Base-by-base conservation (phyloP, 345 rosid genomes). In the Triadica sebifera region DNA sequence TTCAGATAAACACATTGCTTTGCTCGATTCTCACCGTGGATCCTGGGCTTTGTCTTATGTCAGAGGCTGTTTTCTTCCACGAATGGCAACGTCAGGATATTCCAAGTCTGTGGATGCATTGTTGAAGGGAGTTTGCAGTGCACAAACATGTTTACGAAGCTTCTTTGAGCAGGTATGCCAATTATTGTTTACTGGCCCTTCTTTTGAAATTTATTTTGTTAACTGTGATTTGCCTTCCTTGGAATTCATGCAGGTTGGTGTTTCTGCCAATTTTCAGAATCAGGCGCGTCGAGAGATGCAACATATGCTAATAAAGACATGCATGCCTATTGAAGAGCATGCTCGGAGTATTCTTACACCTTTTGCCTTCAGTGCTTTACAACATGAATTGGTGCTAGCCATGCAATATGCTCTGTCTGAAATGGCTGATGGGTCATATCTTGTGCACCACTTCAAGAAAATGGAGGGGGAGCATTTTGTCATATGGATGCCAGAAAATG, bases 251-350 rank as follows among this genome's bases (percentile, higher is more conserved):
- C 84, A 94, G 97, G 88, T 94, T 72, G 82, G 83, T 75, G 70
- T 73, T 46, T 88, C 93, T 38, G 88, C 91, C 52, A 80, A 77
- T 78, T 78, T 83, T 49, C 75, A 70, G 71, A 87, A 77, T 74
- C 87, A 75, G 77, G 67, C 70, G 50, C 59, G 67, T 57, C 84
- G 79, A 62, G 81, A 58, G 53, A 73, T 86, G 78, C 90, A 81
- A 75, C 86, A 86, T 69, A 65, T 83, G 79, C 87, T 74, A 67
- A 57, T 79, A 70, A 92, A 89, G 78, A 91, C 98, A 24, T 85
- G 87, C 87, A 82, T 86, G 82, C 98, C 95, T 60, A 87, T 92
- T 71, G 98, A 94, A 85, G 93, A 87, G 75, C 94, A 92, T 45
- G 95, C 97, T 41, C 86, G 91, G 24, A 84, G 78, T 67, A 59